These are phyloP conservation scores for Ambispora gerdemannii DNA, from an alignment of 192 early-diverging fungal species.

Conservation along the genomic window DNA sequence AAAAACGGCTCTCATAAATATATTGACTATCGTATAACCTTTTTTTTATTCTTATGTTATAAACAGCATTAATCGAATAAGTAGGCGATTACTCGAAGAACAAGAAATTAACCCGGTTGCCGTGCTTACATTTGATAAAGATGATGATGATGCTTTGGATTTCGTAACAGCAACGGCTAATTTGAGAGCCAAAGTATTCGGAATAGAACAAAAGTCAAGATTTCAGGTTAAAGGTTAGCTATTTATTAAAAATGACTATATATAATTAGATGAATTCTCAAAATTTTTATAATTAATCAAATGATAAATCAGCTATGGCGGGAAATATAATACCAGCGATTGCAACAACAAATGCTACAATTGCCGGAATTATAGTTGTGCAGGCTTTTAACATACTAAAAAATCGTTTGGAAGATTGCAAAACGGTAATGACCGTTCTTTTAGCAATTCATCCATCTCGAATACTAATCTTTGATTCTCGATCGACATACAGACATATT, in stretches of 20 bases:
- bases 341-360: slow-evolving; percentile 95
- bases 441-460: not conserved
- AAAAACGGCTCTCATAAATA: no score
- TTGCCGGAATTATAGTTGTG: slow-evolving; percentile 91
- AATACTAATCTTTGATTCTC: not conserved
- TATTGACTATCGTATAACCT: no score
- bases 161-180: slow-evolving; percentile 95
- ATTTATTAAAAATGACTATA: slow-evolving; percentile 37
- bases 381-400: slow-evolving; percentile 76
- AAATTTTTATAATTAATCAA: not conserved
- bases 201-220: slow-evolving; percentile 71
- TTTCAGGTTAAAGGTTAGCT: slow-evolving; percentile 84
- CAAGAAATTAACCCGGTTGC: slow-evolving; percentile 49
- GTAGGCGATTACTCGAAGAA: slow-evolving; percentile 43
- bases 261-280: not conserved
- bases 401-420: slow-evolving; percentile 46
- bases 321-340: slow-evolving; percentile 99
- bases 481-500: slow-evolving; percentile 45
- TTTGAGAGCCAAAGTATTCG: slow-evolving; percentile 78
- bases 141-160: slow-evolving; percentile 83
- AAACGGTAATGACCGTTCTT: slow-evolving; percentile 45
- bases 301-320: slow-evolving; percentile 78
- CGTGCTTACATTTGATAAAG: slow-evolving; percentile 87
- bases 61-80: slow-evolving; percentile 52
- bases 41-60: not conserved